Evolutionary conservation across 495 filamentous ascomycete species (phyloP).

Genomic region (Penicillium odoratum): DNA sequence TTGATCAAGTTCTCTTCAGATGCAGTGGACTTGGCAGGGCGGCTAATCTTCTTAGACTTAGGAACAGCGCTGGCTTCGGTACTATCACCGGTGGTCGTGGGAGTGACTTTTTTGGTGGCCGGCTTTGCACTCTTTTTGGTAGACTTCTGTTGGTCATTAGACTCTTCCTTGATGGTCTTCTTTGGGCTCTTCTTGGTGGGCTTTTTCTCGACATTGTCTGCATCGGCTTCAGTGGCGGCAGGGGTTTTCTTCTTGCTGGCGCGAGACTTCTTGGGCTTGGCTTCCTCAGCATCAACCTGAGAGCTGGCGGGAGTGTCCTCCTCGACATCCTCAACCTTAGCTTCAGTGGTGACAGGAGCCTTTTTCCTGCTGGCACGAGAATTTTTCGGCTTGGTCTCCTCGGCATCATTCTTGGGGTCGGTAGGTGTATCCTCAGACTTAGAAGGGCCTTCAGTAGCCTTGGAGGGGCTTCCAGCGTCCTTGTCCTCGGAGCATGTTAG

Average conservation of each 20-base stretch:
- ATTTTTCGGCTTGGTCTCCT: slow-evolving; percentile 7
- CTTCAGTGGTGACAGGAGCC: neutral
- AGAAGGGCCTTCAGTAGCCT: neutral
- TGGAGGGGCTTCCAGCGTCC: neutral
- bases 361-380: slow-evolving; percentile 1
- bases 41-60: slow-evolving; percentile 27
- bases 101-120: slow-evolving; percentile 11
- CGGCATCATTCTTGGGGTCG: neutral
- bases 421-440: neutral
- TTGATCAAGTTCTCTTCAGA: slow-evolving; percentile 28
- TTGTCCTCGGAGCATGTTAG: neutral
- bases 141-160: slow-evolving; percentile 21
- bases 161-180: slow-evolving; percentile 20
- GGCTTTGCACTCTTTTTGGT: slow-evolving; percentile 34
- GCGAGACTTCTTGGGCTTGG: slow-evolving; percentile 9
- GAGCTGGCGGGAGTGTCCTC: too few species aligned
- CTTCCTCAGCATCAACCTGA: slow-evolving; percentile 15
- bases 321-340: too few species aligned
- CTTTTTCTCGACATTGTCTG: slow-evolving; percentile 21
- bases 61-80: neutral
- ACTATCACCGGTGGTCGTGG: neutral
- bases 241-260: slow-evolving; percentile 6
- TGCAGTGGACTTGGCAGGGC: slow-evolving; percentile 32
- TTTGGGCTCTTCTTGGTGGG: slow-evolving; percentile 16
- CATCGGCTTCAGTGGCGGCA: slow-evolving; percentile 15